phyloP scores from a whole-genome alignment of 2,329 filamentous ascomycete species.

The Colletotrichum filicis region DNA sequence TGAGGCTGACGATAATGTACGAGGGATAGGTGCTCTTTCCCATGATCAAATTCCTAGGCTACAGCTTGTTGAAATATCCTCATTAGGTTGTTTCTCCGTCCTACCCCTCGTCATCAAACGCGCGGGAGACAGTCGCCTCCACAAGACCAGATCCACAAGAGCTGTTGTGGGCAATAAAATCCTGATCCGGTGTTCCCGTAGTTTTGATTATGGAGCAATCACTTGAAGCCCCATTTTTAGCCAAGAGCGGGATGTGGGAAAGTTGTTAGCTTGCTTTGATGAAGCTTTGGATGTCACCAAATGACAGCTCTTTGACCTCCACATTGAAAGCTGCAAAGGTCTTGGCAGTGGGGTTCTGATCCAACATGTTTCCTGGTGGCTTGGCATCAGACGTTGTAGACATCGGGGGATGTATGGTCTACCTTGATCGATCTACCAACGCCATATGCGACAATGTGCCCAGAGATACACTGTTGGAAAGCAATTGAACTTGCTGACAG shows the following conservation, averaged over 20 bases:
- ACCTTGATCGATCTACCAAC: background rate
- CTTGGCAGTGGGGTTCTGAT: conserved; percentile 2
- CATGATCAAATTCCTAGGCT: background rate
- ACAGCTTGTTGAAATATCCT: background rate
- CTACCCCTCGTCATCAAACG: background rate
- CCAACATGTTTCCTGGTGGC: background rate
- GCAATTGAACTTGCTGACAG: background rate
- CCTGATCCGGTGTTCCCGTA: background rate
- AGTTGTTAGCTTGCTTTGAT: background rate
- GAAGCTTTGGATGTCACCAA: conserved; percentile 15
- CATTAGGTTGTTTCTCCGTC: background rate
- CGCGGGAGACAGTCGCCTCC: background rate
- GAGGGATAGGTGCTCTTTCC: background rate
- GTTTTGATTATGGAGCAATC: conserved; percentile 1
- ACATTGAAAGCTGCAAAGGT: background rate
- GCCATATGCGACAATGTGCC: background rate
- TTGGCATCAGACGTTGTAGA: background rate
- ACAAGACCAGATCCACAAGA: background rate
- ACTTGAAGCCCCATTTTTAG: background rate
- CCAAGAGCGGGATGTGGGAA: conserved; percentile 11
- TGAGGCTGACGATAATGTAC: background rate
- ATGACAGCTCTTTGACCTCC: conserved; percentile 1
- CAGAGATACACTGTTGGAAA: background rate
- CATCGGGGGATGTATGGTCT: background rate
- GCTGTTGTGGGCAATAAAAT: background rate